Percentiles rank a stretch among this genome's conserved stretches.
Conservation (phyloP, 2,329 filamentous ascomycete genomes). For the Westerdykella ornata region DNA sequence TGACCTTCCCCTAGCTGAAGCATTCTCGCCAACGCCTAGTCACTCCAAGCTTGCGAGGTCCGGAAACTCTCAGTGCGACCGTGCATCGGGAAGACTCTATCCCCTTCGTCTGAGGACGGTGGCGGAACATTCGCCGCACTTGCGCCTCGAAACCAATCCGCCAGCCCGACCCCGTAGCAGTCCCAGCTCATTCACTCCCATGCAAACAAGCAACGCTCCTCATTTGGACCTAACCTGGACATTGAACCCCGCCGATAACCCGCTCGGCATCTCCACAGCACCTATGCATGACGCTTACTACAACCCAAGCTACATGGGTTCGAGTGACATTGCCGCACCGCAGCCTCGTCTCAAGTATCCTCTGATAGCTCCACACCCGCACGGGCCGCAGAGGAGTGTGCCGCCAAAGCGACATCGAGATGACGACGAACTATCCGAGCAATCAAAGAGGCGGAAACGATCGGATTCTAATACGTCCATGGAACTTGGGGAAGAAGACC, state of each 20-base stretch:
- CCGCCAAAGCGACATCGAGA: constrained; percentile 35
- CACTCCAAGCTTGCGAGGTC: constrained; percentile 24
- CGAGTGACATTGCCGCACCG: constrained; percentile 26
- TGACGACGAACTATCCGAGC: constrained; percentile 30
- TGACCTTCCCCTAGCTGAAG: constrained; percentile 17
- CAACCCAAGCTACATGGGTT: constrained; percentile 29
- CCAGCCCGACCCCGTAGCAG: constrained; percentile 39
- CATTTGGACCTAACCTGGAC: constrained; percentile 36
- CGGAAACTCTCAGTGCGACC: constrained; percentile 13
- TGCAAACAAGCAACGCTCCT: constrained; percentile 13
- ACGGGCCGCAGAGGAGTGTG: constrained; percentile 24
- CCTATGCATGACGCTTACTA: constrained; percentile 23
- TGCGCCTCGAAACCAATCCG: constrained; percentile 14
- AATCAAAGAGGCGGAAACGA: constrained; percentile 38
- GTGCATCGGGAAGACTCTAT: constrained; percentile 5
- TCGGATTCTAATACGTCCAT: constrained; percentile 34
- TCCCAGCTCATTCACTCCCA: constrained; percentile 40
- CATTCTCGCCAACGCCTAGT: constrained; percentile 27
- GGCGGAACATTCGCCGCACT: constrained; percentile 10
- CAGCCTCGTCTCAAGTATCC: constrained; percentile 40
- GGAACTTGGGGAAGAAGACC: constrained; percentile 47
- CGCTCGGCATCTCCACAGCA: constrained; percentile 37
- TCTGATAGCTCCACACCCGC: constrained; percentile 41
- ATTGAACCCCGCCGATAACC: constrained; percentile 18
- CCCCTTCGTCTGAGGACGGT: constrained; percentile 3